Evolutionary conservation across 2,329 filamentous ascomycete genomes (phyloP).

Genomic region (Helotiales sp.): DNA sequence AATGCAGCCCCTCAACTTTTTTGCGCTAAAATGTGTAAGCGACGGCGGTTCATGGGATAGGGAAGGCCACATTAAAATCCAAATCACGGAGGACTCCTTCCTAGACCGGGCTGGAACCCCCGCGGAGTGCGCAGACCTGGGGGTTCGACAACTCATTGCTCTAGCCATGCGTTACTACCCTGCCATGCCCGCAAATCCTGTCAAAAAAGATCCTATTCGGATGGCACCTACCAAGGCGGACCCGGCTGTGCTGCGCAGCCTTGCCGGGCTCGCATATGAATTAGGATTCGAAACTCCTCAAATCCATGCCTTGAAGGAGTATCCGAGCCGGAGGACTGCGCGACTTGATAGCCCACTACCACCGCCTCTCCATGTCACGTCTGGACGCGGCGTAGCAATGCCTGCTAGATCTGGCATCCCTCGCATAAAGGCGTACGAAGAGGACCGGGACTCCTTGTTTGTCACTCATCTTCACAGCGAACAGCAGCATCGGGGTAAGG

Average conservation of each 20-base stretch:
- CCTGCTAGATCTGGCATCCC: not conserved
- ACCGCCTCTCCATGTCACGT: conserved; percentile 17
- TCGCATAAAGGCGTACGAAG: not conserved
- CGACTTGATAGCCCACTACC: not conserved
- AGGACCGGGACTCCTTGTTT: conserved; percentile 22
- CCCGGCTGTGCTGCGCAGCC: not conserved
- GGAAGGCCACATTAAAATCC: conserved; percentile 31
- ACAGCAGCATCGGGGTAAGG: conserved; percentile 10
- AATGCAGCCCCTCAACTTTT: too few relatives aligned
- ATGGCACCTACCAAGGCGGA: conserved; percentile 4
- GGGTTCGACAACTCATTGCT: conserved; percentile 12
- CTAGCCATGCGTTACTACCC: conserved; percentile 16
- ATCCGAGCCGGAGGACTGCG: conserved; percentile 3
- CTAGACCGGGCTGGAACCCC: not conserved
- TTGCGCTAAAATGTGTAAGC: too few relatives aligned
- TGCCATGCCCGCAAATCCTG: conserved; percentile 11
- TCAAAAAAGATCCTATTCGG: conserved; percentile 9
- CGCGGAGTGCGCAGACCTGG: conserved; percentile 12
- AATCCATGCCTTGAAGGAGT: conserved; percentile 20
- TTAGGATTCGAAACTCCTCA: conserved; percentile 7
- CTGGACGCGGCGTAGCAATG: not conserved
- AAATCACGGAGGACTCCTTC: conserved; percentile 26
- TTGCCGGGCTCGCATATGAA: not conserved
- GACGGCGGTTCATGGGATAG: too few relatives aligned
- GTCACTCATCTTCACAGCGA: conserved; percentile 25